Base-by-base conservation (phyloP, 768 basidiomycete species). In the Filobasidium floriforme region DNA sequence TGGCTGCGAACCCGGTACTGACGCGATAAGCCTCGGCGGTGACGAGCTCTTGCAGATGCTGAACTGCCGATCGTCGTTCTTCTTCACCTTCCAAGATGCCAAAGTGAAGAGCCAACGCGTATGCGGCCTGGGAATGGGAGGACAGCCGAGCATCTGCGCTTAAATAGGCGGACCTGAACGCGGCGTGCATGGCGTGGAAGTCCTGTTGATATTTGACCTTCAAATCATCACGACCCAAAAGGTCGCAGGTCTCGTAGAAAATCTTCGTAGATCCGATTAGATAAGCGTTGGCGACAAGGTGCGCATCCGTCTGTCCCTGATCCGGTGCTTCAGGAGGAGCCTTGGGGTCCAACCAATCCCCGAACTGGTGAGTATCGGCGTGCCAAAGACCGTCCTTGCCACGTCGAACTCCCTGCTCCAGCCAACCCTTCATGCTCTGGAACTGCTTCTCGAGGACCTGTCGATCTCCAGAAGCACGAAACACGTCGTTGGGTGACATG, bases 1-100 rank as follows among this genome's bases (percentile, higher is more conserved):
- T 77, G 5, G 72, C 76, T 18, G 76, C 76, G 60, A 77, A 77
- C 7, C 76, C 76, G 10, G 76, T 77, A 1, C 67, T 43, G n/a
- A 77, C 69, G 62, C 59, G 65, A 69, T 73, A 76, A 65, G 11
- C 70, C 67, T 59, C 69, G 70, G 2, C 18, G 54, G 14, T 69
- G 67, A 72, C 40, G 22, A 61, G 15, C 41, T 18, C 18, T 59
- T 62, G 24, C 54, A 49, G 19, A 6, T 69, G 66, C 51, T 68
- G 43, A 0, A 62, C 65, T 1, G 63, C 68, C 55, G 32, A 32
- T 15, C 59, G 29, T 4, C 61, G 24, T n/a, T 69, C n/a, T n/a
- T n/a, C n/a, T n/a, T n/a, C n/a, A n/a, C n/a, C n/a, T n/a, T n/a
- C n/a, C n/a, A n/a, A n/a, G n/a, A 77, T 61, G 18, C 68, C 72